Conservation (phyloP, 2,329 filamentous ascomycete genomes). For the Grosmannia penicillata region DNA sequence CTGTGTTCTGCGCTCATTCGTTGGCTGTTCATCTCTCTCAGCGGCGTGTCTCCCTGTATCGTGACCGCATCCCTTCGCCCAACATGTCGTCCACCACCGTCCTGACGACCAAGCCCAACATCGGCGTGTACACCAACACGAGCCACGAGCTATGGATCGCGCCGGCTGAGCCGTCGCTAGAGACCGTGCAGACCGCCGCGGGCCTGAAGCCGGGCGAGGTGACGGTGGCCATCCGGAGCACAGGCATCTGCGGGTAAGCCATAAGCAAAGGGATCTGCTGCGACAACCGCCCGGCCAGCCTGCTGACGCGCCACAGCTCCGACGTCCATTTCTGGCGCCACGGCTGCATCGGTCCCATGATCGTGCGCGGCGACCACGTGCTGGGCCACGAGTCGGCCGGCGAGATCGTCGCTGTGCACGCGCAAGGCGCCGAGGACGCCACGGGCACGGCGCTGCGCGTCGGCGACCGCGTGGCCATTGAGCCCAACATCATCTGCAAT, state of each 20-base stretch:
- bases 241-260: slow-evolving; percentile 84
- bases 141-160: slow-evolving; percentile 82
- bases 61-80: too few relatives aligned
- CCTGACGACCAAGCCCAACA: slow-evolving; percentile 61
- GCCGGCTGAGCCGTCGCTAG: slow-evolving; percentile 59
- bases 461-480: slow-evolving; percentile 84
- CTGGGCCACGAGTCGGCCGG: slow-evolving; percentile 90
- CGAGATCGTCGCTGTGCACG: slow-evolving; percentile 65
- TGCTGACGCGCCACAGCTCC: slow-evolving; percentile 43
- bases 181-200: slow-evolving; percentile 53
- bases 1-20: too few relatives aligned
- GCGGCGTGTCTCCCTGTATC: too few relatives aligned
- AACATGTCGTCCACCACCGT: slow-evolving; percentile 11
- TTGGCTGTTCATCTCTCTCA: too few relatives aligned
- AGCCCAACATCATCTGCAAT: slow-evolving; percentile 87
- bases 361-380: slow-evolving; percentile 77
- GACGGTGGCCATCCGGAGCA: slow-evolving; percentile 78
- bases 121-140: slow-evolving; percentile 92
- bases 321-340: slow-evolving; percentile 97
- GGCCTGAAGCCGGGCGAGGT: slow-evolving; percentile 70
- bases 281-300: background rate
- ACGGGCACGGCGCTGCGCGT: slow-evolving; percentile 64
- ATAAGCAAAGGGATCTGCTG: too few relatives aligned
- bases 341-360: slow-evolving; percentile 91
- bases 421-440: slow-evolving; percentile 17